Evolutionary conservation across 345 rosid genomes (phyloP), one percentile per base, ranked within the genome.

Genomic region (Citrus trifoliata): DNA sequence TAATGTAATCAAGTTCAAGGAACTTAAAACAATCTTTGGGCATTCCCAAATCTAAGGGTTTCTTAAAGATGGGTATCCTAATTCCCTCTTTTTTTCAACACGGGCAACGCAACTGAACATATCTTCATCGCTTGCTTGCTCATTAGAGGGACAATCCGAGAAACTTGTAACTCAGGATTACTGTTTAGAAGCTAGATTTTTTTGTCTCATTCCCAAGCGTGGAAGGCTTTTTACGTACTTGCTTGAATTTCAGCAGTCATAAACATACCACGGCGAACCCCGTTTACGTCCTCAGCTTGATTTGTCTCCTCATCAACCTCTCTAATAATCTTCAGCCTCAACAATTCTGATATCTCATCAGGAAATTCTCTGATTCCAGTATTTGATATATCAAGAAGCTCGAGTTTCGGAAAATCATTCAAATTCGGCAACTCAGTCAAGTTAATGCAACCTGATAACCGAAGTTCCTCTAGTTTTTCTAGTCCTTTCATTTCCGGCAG

Each of bases 371-470:
- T 24, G 7, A 85, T 75, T 30, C 61, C 30, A 48, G 72, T 73
- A 38, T 80, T 70, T 10, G 85, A 76, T 68, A 82, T 53, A 58
- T 85, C 80, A 63, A 85, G 82, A 33, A 76, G 13, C 71, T 82
- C 77, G 0, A 91, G 88, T 37, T 37, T 37, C 1, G 38, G 38
- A 37, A 37, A 37, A 37, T 37, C 38, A 6, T 37, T 37, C 38
- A 37, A 37, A 7, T 37, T 37, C 38, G 38, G 38, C 38, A 37
- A 37, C 38, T 37, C 38, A 6, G 5, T 37, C 38, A 37, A 37
- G 7, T 6, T 37, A 37, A 37, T 6, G 38, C 38, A 37, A 37
- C 38, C 38, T 6, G 38, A 37, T 6, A 37, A 37, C 7, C 6
- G 7, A 37, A 37, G 38, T 6, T 37, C 38, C 38, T 37, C 38